These are phyloP conservation scores for Aspergillus sp. DNA, from an alignment of 2,329 filamentous ascomycete species.

Conservation along the genomic window DNA sequence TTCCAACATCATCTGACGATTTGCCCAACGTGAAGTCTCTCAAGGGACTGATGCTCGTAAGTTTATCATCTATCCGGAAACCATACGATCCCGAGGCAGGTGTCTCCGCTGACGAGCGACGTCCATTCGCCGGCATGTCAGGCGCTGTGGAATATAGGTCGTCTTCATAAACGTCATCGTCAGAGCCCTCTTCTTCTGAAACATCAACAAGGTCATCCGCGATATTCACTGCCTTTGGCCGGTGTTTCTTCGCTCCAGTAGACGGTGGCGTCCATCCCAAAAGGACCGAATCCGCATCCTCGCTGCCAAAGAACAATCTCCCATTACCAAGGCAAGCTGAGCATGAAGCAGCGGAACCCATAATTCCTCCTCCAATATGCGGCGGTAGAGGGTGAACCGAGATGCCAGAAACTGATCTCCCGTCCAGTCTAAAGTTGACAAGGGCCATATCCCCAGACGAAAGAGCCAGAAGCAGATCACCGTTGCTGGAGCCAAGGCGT, in stretches of 20 bases:
- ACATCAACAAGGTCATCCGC: slow-evolving; percentile 42
- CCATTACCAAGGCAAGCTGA: slow-evolving; percentile 59
- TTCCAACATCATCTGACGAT: slow-evolving; percentile 37
- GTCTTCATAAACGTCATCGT: slow-evolving; percentile 51
- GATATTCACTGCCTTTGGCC: slow-evolving; percentile 47
- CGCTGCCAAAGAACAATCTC: slow-evolving; percentile 74
- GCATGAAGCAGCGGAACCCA: slow-evolving; percentile 58
- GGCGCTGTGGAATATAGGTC: slow-evolving; percentile 37
- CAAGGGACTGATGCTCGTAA: slow-evolving; percentile 72
- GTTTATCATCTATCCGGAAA: slow-evolving; percentile 67
- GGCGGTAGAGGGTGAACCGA: slow-evolving; percentile 56
- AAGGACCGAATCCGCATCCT: slow-evolving; percentile 70
- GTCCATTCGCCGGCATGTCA: slow-evolving; percentile 9
- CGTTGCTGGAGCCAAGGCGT: slow-evolving; percentile 62
- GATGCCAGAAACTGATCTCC: slow-evolving; percentile 80
- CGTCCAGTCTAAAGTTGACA: slow-evolving; percentile 76
- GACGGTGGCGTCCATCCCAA: slow-evolving; percentile 68
- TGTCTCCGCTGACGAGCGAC: slow-evolving; percentile 12
- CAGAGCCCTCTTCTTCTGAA: slow-evolving; percentile 50
- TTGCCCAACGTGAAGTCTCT: slow-evolving; percentile 63
- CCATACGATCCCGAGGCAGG: slow-evolving; percentile 46
- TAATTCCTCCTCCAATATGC: slow-evolving; percentile 53
- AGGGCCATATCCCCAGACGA: slow-evolving; percentile 65
- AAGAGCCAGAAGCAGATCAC: slow-evolving; percentile 76
- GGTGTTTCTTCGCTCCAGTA: slow-evolving; percentile 49